Base-by-base conservation (phyloP, 805 yeast genomes). In the Candida sonorensis region DNA sequence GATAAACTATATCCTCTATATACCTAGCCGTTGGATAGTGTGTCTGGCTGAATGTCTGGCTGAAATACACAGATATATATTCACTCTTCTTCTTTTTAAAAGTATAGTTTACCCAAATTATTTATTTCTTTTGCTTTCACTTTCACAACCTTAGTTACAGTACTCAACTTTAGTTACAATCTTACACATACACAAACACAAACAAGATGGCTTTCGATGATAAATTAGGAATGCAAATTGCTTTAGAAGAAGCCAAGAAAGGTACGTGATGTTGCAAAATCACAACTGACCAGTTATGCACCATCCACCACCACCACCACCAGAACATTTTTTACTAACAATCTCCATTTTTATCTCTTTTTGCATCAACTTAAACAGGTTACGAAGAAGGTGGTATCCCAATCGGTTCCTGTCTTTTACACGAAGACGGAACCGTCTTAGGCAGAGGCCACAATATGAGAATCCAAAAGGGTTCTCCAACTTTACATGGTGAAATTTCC, bases 401-500 rank as follows among this genome's bases (percentile, higher is more conserved):
- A 1, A 37, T 39, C 41, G 81, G 94, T 10, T 90, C 87, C 5
- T 81, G 80, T 23, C 64, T 84, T 33, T 69, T 85, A 28, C 67
- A 70, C 33, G 77, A 72, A 42, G 88, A 82, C 38, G 97, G 97
- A 13, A 71, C 74, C 4, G 72, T 90, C 10, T 64, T 88, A 10
- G 96, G 96, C 17, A 66, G 77, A 29, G 97, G 98, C 10, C 97
- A 86, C 58, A 90, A 90, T 59, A 68, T 75, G 77, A 71, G 98
- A 48, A 70, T 90, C 40, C 97, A 90, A 59, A 82, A 84, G 54
- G 64, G 69, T 13, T 81, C 94, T 10, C 76, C 96, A 12, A 84
- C 81, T 12, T 64, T 90, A 37, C 98, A 90, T 49, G 98, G 95
- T 14, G 98, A 90, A 54, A 92, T 84, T 46, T 72, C 88, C 9